Percentiles rank a stretch among this genome's conserved stretches.
These are phyloP conservation scores for Magnolia officinalis DNA, from an alignment of 164 flowering plant species.

Conservation along the genomic window DNA sequence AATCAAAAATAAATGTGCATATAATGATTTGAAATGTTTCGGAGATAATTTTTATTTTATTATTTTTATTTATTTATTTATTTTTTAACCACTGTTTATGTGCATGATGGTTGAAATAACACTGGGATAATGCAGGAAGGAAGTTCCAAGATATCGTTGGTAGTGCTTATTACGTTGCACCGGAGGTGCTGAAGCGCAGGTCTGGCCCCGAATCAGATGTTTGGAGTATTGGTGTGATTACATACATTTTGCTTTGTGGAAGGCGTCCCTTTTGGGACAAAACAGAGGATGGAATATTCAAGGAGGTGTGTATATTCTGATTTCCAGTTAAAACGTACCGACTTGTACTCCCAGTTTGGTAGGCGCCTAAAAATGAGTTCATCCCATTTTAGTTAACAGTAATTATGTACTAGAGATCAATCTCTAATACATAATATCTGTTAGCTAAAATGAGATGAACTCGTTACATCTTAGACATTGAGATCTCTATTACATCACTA, in stretches of 20 bases:
- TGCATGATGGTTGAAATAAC: slow-evolving; percentile 2
- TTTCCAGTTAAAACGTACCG: neutral
- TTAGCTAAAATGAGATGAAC: too few relatives aligned
- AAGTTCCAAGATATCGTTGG: slow-evolving; percentile 90
- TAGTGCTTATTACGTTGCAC: slow-evolving; percentile 98
- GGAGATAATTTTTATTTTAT: neutral
- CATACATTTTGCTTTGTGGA: slow-evolving; percentile 96
- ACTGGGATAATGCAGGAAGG: slow-evolving; percentile 48
- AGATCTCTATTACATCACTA: too few relatives aligned
- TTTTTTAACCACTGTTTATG: neutral
- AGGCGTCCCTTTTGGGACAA: slow-evolving; percentile 98
- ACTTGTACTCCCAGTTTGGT: neutral
- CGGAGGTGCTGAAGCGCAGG: slow-evolving; percentile 88
- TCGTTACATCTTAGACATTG: too few relatives aligned
- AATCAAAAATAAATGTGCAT: neutral
- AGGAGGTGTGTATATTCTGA: slow-evolving; percentile 53
- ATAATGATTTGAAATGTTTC: neutral
- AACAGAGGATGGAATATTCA: slow-evolving; percentile 97
- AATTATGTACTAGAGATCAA: too few relatives aligned
- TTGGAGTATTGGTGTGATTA: slow-evolving; percentile 99
- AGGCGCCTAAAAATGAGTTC: too few relatives aligned
- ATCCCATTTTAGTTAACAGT: too few relatives aligned
- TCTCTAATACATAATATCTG: too few relatives aligned
- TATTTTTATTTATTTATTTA: too few relatives aligned
- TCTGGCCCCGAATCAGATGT: slow-evolving; percentile 99